Evolutionary conservation across 2,329 filamentous ascomycete genomes (phyloP).

Genomic region (Curvularia eragrostidis): DNA sequence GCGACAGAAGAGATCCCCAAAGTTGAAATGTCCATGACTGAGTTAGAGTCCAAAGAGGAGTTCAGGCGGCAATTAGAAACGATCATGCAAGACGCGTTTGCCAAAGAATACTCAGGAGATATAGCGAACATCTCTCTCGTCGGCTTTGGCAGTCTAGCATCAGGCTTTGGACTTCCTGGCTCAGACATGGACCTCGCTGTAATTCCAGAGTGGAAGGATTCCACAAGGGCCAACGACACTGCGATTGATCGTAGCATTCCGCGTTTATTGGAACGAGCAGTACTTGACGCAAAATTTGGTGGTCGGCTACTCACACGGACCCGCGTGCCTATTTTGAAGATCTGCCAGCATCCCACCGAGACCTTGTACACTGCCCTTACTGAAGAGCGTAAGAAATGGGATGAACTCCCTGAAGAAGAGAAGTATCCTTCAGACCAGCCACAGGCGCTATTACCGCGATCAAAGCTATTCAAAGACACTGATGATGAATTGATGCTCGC

Average conservation of each 20-base stretch:
- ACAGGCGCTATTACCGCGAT: slow-evolving; percentile 20
- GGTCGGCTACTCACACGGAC: slow-evolving; percentile 79
- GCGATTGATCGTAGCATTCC: slow-evolving; percentile 68
- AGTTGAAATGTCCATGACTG: slow-evolving; percentile 67
- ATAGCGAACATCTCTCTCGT: slow-evolving; percentile 67
- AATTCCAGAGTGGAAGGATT: slow-evolving; percentile 63
- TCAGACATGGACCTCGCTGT: slow-evolving; percentile 91
- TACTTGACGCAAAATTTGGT: slow-evolving; percentile 75
- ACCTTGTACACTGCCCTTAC: slow-evolving; percentile 67
- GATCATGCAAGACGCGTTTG: slow-evolving; percentile 67
- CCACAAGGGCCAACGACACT: slow-evolving; percentile 28
- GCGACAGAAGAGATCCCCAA: slow-evolving; percentile 59
- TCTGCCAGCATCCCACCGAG: slow-evolving; percentile 74
- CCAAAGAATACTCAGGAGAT: slow-evolving; percentile 57
- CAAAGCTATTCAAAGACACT: slow-evolving; percentile 17
- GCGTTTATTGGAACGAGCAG: slow-evolving; percentile 74
- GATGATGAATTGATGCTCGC: slow-evolving; percentile 5
- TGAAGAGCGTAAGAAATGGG: slow-evolving; percentile 74
- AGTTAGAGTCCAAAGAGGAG: slow-evolving; percentile 72
- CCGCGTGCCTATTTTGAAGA: slow-evolving; percentile 84
- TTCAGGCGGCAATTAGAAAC: slow-evolving; percentile 71
- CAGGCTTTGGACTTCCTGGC: slow-evolving; percentile 85
- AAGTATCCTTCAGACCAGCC: slow-evolving; percentile 46
- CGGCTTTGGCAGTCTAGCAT: slow-evolving; percentile 82
- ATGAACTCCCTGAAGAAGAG: slow-evolving; percentile 59